These are phyloP conservation scores for Pseudozyma flocculosa DNA, from an alignment of 1,284 basidiomycete genomes.

Conservation along the genomic window DNA sequence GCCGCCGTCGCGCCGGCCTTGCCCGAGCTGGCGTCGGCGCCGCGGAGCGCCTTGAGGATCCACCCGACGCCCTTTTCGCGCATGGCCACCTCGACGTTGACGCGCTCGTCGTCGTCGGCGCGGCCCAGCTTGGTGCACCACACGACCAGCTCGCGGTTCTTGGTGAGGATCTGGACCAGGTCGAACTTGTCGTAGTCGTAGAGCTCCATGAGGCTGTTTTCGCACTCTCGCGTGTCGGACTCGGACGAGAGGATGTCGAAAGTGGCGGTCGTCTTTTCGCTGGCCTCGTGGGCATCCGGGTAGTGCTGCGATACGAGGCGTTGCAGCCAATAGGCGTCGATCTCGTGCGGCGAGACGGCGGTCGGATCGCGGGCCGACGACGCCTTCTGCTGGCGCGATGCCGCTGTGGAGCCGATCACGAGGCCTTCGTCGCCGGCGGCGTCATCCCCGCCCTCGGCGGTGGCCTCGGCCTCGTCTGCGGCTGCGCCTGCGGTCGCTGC, in stretches of 20 bases:
- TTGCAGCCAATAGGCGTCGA: slow-evolving; percentile 98
- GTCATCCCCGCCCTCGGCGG: slow-evolving; percentile 65
- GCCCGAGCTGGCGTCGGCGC: slow-evolving; percentile 5
- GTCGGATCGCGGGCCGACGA: slow-evolving; percentile 61
- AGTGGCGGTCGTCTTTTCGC: slow-evolving; percentile 83
- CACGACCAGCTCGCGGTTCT: slow-evolving; percentile 92
- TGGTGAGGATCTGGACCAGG: slow-evolving; percentile 84
- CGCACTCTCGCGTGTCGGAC: slow-evolving; percentile 88
- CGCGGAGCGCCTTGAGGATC: slow-evolving; percentile 79
- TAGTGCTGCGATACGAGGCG: slow-evolving; percentile 87
- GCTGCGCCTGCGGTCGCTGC: not conserved
- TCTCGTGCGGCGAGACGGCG: slow-evolving; percentile 76
- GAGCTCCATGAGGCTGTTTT: slow-evolving; percentile 95
- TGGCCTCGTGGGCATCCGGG: slow-evolving; percentile 88
- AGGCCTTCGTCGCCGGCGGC: slow-evolving; percentile 71
- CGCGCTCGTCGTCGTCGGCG: slow-evolving; percentile 81
- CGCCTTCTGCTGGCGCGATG: slow-evolving; percentile 59
- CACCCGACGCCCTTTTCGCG: slow-evolving; percentile 93
- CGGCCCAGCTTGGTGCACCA: slow-evolving; percentile 98
- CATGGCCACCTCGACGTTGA: slow-evolving; percentile 97
- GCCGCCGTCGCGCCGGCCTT: slow-evolving; percentile 5
- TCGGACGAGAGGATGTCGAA: slow-evolving; percentile 80
- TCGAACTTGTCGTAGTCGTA: slow-evolving; percentile 92
- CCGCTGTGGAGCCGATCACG: slow-evolving; percentile 32
- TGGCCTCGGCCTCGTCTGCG: slow-evolving; percentile 61